phyloP scores from a whole-genome alignment of 352 stramenopile species.

The Phytophthora uliginosa region DNA sequence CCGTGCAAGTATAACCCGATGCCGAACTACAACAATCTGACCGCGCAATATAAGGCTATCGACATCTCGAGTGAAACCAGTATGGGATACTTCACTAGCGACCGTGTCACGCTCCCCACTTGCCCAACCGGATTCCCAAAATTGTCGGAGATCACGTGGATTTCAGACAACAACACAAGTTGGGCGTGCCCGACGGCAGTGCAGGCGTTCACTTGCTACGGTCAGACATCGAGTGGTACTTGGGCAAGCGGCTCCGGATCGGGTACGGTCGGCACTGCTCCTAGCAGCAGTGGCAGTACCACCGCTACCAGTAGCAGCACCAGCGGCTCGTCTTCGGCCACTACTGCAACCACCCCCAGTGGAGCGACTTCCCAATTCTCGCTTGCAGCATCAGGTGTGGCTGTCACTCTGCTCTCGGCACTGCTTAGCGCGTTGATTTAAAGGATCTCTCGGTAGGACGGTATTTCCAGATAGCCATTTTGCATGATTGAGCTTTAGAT shows the following conservation, averaged over 20 bases:
- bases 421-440: conserved; percentile 20
- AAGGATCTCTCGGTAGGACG: background rate
- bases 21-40: conserved; percentile 83
- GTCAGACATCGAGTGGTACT: conserved; percentile 50
- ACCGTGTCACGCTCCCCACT: conserved; percentile 34
- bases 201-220: conserved; percentile 46
- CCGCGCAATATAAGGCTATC: conserved; percentile 58
- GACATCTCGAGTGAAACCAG: conserved; percentile 42
- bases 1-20: conserved; percentile 78
- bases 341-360: conserved; percentile 12
- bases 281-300: conserved; percentile 3
- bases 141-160: conserved; percentile 41
- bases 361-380: conserved; percentile 9
- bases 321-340: conserved; percentile 11
- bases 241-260: conserved; percentile 44
- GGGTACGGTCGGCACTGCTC: conserved; percentile 5
- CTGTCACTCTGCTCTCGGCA: conserved; percentile 13
- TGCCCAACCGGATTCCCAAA: conserved; percentile 41
- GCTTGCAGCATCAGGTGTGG: conserved; percentile 11
- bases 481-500: background rate
- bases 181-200: conserved; percentile 31
- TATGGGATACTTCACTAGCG: conserved; percentile 41
- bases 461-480: background rate
- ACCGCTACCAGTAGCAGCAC: background rate
- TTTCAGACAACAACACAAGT: conserved; percentile 29